A percentile compares a stretch with the other conserved stretches of the same genome.
Conservation (phyloP, 805 yeast species). For the Saturnispora halmiae region DNA sequence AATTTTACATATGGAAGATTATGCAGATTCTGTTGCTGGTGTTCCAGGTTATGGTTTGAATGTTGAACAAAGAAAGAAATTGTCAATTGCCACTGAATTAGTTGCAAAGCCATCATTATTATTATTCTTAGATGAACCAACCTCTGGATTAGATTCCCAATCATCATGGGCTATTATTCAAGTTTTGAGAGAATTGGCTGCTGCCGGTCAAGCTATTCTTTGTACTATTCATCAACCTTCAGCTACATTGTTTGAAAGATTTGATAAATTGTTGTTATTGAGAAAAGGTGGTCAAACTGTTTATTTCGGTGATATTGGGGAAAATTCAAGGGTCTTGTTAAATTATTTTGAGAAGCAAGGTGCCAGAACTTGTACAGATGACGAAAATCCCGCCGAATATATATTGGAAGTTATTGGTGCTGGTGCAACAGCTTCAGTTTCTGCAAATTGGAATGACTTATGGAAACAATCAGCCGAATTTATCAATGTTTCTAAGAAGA, state of each 20-base stretch:
- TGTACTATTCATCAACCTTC: slow-evolving; percentile 53
- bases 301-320: slow-evolving; percentile 47
- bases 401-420: slow-evolving; percentile 72
- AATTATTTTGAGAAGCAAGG: slow-evolving; percentile 45
- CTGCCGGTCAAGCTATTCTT: slow-evolving; percentile 46
- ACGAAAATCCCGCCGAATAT: slow-evolving; percentile 71
- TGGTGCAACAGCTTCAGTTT: slow-evolving; percentile 61
- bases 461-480: slow-evolving; percentile 39
- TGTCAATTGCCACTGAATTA: slow-evolving; percentile 46
- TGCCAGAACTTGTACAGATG: slow-evolving; percentile 52
- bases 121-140: slow-evolving; percentile 50
- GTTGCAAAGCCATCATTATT: slow-evolving; percentile 46
- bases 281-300: slow-evolving; percentile 47
- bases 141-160: slow-evolving; percentile 48
- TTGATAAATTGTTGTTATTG: slow-evolving; percentile 29
- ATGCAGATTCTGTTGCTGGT: slow-evolving; percentile 46
- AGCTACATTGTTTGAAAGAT: slow-evolving; percentile 36
- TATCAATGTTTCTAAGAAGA: slow-evolving; percentile 21
- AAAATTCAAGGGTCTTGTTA: slow-evolving; percentile 34
- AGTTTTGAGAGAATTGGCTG: slow-evolving; percentile 40
- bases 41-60: slow-evolving; percentile 40
- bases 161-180: slow-evolving; percentile 52
- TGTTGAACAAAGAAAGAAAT: slow-evolving; percentile 46
- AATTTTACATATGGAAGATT: slow-evolving; percentile 35
- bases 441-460: slow-evolving; percentile 52